phyloP scores from a whole-genome alignment of 176 grass and related monocot species.

The Aegilops sharonensis region DNA sequence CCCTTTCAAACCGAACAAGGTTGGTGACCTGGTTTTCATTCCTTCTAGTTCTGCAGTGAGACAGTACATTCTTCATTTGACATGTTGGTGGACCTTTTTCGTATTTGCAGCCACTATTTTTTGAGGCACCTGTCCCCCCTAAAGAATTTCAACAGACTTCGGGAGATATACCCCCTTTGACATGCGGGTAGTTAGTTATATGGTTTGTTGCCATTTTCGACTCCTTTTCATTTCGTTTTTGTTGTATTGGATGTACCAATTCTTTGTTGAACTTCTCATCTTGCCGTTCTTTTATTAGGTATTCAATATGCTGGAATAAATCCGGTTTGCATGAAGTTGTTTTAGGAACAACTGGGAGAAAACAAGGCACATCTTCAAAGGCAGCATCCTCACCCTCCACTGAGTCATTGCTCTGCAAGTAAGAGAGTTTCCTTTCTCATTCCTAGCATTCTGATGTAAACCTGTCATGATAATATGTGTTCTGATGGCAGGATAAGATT shows the following conservation, averaged over 20 bases:
- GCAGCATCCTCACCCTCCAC: conserved; percentile 60
- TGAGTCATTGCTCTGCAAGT: conserved; percentile 89
- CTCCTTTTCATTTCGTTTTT: not conserved
- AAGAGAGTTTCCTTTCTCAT: conserved; percentile 37
- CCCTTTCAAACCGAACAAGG: conserved; percentile 43
- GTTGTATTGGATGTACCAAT: not conserved
- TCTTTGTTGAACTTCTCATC: not conserved
- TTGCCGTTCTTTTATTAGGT: conserved; percentile 38
- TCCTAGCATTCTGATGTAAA: not conserved
- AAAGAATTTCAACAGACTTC: conserved; percentile 60
- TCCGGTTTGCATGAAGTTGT: conserved; percentile 77
- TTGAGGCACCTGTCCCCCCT: conserved; percentile 54
- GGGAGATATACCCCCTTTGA: conserved; percentile 56
- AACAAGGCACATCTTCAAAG: conserved; percentile 85
- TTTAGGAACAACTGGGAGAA: conserved; percentile 83
- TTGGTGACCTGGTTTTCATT: conserved; percentile 27
- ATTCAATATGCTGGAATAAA: conserved; percentile 93
- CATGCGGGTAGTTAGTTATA: conserved; percentile 93
- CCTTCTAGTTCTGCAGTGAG: not conserved
- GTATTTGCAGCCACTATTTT: conserved; percentile 56
- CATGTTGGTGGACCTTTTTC: conserved; percentile 4
- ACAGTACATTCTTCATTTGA: not conserved
- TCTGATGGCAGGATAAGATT: conserved; percentile 62
- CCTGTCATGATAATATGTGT: not conserved
- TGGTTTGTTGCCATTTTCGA: conserved; percentile 37